phyloP scores from a whole-genome alignment of 306 rosid genomes.

The Ormosia emarginata region DNA sequence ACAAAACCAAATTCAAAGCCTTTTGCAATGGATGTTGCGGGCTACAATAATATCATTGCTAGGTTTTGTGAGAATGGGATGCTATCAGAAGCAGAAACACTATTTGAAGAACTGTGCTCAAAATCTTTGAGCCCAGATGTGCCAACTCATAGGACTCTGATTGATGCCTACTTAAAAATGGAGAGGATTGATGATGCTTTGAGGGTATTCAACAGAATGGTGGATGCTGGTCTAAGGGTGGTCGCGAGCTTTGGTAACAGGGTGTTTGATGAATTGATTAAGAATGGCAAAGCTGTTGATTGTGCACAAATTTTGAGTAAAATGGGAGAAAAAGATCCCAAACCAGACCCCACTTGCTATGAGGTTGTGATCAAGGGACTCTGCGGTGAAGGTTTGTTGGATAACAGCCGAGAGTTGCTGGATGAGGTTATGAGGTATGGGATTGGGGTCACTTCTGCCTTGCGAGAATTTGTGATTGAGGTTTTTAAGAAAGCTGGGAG shows the following conservation, averaged over 20 bases:
- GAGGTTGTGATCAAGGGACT: conserved; percentile 88
- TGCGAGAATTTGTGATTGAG: conserved; percentile 50
- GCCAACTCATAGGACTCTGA: conserved; percentile 68
- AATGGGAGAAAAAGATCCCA: conserved; percentile 93
- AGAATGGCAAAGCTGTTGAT: conserved; percentile 61
- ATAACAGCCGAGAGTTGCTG: conserved; percentile 52
- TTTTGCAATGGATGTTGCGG: conserved; percentile 90
- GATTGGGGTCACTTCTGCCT: conserved; percentile 65
- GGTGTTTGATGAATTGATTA: conserved; percentile 72
- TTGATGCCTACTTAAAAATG: conserved; percentile 68
- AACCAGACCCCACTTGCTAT: conserved; percentile 82
- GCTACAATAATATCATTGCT: conserved; percentile 78
- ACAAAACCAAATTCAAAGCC: conserved; percentile 65
- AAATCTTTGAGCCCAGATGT: conserved; percentile 86
- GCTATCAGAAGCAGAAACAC: conserved; percentile 64
- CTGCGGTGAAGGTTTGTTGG: conserved; percentile 57
- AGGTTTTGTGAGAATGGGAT: conserved; percentile 74
- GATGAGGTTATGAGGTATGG: conserved; percentile 75
- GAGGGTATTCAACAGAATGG: conserved; percentile 73
- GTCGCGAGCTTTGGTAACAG: conserved; percentile 74
- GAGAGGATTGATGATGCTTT: conserved; percentile 72
- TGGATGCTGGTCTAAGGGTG: conserved; percentile 79
- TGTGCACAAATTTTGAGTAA: conserved; percentile 77
- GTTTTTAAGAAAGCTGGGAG: conserved; percentile 61
- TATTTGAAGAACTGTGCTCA: conserved; percentile 67